A percentile compares a stretch with the other conserved stretches of the same genome.
These are phyloP conservation scores for Chamaecrista fasciculata DNA, from an alignment of 306 rosid genomes.

Conservation along the genomic window DNA sequence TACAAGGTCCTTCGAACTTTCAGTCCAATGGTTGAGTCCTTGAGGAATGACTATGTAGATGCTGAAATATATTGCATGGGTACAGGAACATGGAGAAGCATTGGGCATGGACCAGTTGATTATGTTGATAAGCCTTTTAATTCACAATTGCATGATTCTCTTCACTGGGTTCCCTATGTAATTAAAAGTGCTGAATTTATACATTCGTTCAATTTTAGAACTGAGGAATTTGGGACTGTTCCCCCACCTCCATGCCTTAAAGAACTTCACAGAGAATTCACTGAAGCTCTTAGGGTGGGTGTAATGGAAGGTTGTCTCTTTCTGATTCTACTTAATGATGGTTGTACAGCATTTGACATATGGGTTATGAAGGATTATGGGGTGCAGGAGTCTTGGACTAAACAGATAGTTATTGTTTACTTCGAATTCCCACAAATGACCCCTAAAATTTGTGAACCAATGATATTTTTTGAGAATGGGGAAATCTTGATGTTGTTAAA, in stretches of 20 bases:
- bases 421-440: too few species aligned
- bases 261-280: background rate
- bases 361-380: background rate
- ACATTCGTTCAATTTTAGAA: background rate
- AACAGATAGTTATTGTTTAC: background rate
- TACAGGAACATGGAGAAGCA: background rate
- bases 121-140: background rate
- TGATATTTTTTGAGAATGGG: background rate
- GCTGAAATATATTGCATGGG: background rate
- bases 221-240: background rate
- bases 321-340: background rate
- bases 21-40: background rate
- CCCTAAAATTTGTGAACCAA: background rate
- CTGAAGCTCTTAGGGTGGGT: background rate
- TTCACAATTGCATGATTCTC: background rate
- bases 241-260: background rate
- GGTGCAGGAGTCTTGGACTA: background rate
- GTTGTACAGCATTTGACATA: background rate
- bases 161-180: background rate
- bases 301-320: background rate
- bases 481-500: background rate
- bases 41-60: background rate
- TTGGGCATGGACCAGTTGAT: background rate
- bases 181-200: background rate
- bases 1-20: background rate